A percentile compares a stretch with the other conserved stretches of the same genome.
Evolutionary conservation across 352 stramenopile species (phyloP).

Genomic region (Pilasporangium apinafurcum): DNA sequence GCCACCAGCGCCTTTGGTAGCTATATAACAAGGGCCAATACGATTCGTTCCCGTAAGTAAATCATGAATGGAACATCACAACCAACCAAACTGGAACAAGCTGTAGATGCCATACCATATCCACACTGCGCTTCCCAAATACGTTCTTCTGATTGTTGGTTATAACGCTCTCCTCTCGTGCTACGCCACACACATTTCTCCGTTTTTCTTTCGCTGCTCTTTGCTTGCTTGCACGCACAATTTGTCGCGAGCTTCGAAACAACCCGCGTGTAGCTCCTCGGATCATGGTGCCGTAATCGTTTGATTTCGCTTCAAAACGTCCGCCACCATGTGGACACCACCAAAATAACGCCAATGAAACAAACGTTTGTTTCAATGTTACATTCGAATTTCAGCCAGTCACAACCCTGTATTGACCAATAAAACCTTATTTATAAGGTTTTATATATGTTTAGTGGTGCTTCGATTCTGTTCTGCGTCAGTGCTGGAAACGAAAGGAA

Average conservation of each 20-base stretch:
- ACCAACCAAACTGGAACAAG: not conserved
- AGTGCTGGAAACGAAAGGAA: too few species aligned
- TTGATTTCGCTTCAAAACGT: too few species aligned
- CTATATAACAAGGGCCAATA: too few species aligned
- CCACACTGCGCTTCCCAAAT: conserved; percentile 38
- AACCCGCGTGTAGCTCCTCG: conserved; percentile 27
- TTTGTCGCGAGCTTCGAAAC: conserved; percentile 50
- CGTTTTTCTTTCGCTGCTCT: conserved; percentile 10
- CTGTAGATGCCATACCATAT: conserved; percentile 36
- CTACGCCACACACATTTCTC: conserved; percentile 1
- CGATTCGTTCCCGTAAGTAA: too few species aligned
- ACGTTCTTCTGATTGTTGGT: conserved; percentile 32
- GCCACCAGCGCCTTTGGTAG: conserved; percentile 34
- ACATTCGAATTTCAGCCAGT: not conserved
- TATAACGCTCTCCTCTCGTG: conserved; percentile 35
- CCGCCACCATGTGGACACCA: not conserved
- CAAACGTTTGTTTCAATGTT: not conserved
- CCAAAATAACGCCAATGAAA: conserved; percentile 1
- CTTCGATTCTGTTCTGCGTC: conserved; percentile 8
- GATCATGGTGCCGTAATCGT: conserved; percentile 26
- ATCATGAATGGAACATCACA: not conserved
- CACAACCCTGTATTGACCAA: too few species aligned
- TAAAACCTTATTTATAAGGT: not conserved
- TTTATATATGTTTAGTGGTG: too few species aligned
- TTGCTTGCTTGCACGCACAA: conserved; percentile 30